Conservation (phyloP, 371 early-diverging fungal genomes). For the Mortierella sp. region DNA sequence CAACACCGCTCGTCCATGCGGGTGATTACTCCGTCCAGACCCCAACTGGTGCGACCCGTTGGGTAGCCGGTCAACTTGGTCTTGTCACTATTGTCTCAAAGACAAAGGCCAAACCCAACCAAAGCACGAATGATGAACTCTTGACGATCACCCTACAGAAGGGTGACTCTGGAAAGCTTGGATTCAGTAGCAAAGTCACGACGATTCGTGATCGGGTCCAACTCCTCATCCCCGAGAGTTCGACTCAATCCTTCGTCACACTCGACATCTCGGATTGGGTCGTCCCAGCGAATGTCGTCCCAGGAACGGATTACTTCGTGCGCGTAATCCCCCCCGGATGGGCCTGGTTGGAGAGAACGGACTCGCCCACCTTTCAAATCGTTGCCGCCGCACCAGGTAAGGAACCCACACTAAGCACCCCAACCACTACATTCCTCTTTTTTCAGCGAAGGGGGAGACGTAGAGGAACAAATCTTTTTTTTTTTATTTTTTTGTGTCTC, state of each 20-base stretch:
- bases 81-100: constrained; percentile 18
- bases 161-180: constrained; percentile 9
- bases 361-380: constrained; percentile 21
- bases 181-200: neutral
- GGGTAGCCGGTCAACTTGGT: constrained; percentile 27
- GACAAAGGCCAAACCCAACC: constrained; percentile 12
- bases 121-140: constrained; percentile 10
- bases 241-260: constrained; percentile 5
- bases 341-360: neutral
- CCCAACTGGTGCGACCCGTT: constrained; percentile 33
- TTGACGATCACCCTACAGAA: constrained; percentile 22
- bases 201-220: constrained; percentile 28
- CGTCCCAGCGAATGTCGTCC: constrained; percentile 15
- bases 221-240: constrained; percentile 15
- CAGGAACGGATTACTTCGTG: constrained; percentile 24
- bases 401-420: too few species aligned
- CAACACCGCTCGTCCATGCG: constrained; percentile 2
- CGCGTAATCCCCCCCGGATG: too few species aligned
- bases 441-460: too few species aligned
- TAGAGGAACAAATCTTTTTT: too few species aligned
- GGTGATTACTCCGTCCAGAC: constrained; percentile 20
- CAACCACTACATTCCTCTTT: too few species aligned
- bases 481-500: too few species aligned
- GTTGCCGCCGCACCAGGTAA: neutral
- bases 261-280: constrained; percentile 27